Conservation (phyloP, 148 eudicot species). For the Simmondsia chinensis region DNA sequence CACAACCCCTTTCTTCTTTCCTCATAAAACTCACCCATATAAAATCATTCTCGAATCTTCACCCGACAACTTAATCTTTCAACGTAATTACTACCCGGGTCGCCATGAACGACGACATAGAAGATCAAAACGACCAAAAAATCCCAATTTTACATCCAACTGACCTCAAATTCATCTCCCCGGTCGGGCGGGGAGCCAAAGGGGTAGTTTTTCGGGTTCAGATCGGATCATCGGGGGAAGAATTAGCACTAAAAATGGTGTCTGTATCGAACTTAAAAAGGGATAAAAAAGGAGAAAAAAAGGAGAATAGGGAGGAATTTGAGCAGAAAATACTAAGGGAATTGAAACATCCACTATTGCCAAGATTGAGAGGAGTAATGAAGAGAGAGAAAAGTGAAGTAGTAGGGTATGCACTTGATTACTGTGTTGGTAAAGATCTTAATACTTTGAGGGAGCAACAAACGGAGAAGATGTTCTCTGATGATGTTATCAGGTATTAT, state of each 20-base stretch:
- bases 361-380: constrained; percentile 56
- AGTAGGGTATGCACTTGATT: constrained; percentile 84
- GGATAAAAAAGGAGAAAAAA: no score
- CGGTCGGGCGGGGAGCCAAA: constrained; percentile 64
- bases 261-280: no score
- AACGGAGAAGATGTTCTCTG: constrained; percentile 86
- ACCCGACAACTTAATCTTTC: no score
- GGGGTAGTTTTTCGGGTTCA: constrained; percentile 57
- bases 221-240: constrained; percentile 7
- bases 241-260: constrained; percentile 47
- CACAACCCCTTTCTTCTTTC: no score
- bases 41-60: no score
- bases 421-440: constrained; percentile 79
- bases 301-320: constrained; percentile 26
- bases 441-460: constrained; percentile 47
- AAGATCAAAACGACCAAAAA: no score
- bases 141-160: constrained; percentile 19
- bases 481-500: constrained; percentile 66
- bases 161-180: constrained; percentile 25
- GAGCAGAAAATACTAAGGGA: constrained; percentile 53
- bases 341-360: constrained; percentile 62
- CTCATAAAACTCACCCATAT: no score
- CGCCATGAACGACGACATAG: constrained; percentile 12
- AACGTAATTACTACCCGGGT: no score
- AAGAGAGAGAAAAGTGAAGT: constrained; percentile 43